A percentile compares a stretch with the other conserved stretches of the same genome.
Evolutionary conservation across 2,329 filamentous ascomycete genomes (phyloP).

Genomic region (Cercospora citrullina): DNA sequence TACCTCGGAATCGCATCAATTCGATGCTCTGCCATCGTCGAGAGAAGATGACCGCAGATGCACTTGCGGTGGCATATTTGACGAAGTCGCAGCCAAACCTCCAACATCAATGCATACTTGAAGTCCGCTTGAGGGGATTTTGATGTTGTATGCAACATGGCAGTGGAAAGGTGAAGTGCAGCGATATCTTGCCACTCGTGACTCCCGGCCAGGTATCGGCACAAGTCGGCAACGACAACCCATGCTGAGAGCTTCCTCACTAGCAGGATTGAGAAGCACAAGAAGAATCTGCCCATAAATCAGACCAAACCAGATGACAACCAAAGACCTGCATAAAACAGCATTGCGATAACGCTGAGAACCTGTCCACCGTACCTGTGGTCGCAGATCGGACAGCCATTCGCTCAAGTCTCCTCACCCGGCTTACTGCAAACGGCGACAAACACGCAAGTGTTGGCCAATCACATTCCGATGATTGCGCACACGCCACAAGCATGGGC

Average conservation of each 20-base stretch:
- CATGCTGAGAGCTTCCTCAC: neutral
- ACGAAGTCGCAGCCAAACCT: neutral
- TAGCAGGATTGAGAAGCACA: neutral
- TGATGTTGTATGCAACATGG: neutral
- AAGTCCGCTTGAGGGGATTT: neutral
- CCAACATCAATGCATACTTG: neutral
- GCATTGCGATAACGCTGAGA: neutral
- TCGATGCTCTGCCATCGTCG: neutral
- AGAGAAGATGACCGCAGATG: neutral
- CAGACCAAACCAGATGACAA: neutral
- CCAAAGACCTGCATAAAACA: neutral
- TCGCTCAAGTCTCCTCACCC: conserved; percentile 1
- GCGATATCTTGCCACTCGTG: neutral
- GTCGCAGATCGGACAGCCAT: conserved; percentile 5
- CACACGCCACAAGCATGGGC: conserved; percentile 5
- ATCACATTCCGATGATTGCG: conserved; percentile 3
- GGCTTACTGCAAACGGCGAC: conserved; percentile 11
- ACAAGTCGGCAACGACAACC: neutral
- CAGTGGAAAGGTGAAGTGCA: neutral
- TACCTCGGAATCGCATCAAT: neutral
- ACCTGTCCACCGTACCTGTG: conserved; percentile 8
- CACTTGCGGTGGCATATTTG: neutral
- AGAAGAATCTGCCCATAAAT: neutral
- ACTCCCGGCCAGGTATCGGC: neutral
- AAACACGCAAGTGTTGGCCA: neutral